Evolutionary conservation across 2,329 filamentous ascomycete genomes (phyloP), one percentile per base, ranked within the genome.

Genomic region (Colletotrichum phormii): DNA sequence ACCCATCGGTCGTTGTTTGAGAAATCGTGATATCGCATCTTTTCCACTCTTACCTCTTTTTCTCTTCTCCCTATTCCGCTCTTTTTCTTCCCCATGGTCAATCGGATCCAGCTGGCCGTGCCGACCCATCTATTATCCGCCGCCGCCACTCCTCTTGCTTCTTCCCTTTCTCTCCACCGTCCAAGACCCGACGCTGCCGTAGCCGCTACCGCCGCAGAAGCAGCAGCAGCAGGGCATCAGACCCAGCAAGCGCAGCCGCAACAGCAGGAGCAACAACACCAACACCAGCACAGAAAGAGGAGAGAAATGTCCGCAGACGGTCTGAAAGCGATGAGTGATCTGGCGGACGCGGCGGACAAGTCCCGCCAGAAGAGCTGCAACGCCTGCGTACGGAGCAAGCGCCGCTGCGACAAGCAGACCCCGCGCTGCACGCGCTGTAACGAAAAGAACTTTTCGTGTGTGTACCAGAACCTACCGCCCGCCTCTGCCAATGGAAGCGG

Each of bases 321-420:
- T 26, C 26, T 49, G 29, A 55, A 35, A 12, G 42, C 42, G 62
- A 35, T 59, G 46, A 46, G 42, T 24, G 59, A 71, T 11, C 9
- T 60, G 57, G 51, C 24, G 29, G 73, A 74, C 64, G 64, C 61
- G 26, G 75, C 76, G 46, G 80, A 82, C 49, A 81, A 82, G 55
- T 90, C 82, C 88, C 80, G 84, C 72, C 85, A 86, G 76, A 86
- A 85, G 81, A 86, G 84, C 79, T 87, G 85, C 80, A 85, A 86
- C 74, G 82, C 84, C 65, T 87, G 85, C 75, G 85, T 87, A 61
- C 81, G 81, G 65, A 82, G 84, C 77, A 87, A 87, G 77, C 81
- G 85, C 62, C 82, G 84, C 72, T 87, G 85, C 77, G 85, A 87
- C 77, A 86, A 86, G 80, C 80, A 77, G 58, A 79, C 78, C 9